These are phyloP conservation scores for Reticulascus tulasneorum DNA, from an alignment of 2,329 filamentous ascomycete genomes.

Conservation along the genomic window DNA sequence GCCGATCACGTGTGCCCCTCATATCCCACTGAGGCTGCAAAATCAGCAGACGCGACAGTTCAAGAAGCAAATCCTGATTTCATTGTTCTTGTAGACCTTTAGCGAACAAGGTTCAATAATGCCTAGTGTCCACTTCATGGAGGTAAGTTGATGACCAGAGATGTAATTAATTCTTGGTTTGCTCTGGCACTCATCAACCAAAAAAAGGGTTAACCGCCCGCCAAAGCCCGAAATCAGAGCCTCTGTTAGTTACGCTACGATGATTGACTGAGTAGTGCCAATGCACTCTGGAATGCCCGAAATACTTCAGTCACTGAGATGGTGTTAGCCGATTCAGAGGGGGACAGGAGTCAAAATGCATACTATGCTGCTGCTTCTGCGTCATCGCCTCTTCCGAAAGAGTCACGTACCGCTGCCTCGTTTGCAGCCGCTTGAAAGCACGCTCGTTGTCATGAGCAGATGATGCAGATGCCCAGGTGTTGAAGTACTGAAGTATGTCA, in stretches of 20 bases:
- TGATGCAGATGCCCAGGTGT: constrained; percentile 71
- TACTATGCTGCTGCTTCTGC: constrained; percentile 77
- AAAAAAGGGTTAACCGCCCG: neutral
- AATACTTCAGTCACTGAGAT: constrained; percentile 51
- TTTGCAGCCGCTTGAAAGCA: constrained; percentile 75
- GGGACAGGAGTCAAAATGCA: constrained; percentile 29
- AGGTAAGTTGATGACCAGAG: no score
- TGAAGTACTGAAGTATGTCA: constrained; percentile 60
- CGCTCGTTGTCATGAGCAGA: constrained; percentile 70
- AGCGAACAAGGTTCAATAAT: no score
- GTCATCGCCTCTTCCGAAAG: constrained; percentile 68
- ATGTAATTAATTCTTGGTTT: neutral
- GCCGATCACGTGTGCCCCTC: no score
- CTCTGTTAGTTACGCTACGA: neutral
- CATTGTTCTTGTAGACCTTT: no score
- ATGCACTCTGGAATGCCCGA: constrained; percentile 57
- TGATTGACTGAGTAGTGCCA: constrained; percentile 45
- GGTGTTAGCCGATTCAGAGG: constrained; percentile 13
- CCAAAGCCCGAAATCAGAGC: neutral
- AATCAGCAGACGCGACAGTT: no score
- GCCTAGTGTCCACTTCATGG: no score
- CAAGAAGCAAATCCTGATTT: no score
- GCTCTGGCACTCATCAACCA: neutral
- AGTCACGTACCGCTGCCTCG: constrained; percentile 71
- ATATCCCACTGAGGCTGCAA: no score